Conservation (phyloP, 106 monocot species). For the Allium fistulosum region DNA sequence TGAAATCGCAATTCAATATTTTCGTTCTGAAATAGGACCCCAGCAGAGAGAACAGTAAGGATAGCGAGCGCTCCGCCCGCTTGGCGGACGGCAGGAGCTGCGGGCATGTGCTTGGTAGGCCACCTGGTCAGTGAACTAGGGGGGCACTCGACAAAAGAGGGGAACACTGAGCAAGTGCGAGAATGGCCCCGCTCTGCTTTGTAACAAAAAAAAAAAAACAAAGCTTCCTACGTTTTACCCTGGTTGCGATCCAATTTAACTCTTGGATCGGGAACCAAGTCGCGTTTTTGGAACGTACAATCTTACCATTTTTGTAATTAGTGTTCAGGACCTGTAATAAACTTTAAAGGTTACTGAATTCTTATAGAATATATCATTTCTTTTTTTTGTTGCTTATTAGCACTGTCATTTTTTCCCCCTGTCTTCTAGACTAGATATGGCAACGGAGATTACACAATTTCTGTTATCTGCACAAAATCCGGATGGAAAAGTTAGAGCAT, state of each 20-base stretch:
- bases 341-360: no score
- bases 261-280: no score
- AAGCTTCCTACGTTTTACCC: no score
- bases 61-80: background rate
- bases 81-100: constrained; percentile 1
- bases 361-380: no score
- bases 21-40: background rate
- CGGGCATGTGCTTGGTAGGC: constrained; percentile 11
- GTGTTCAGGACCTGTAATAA: no score
- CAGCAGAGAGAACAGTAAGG: constrained; percentile 1
- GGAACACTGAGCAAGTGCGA: constrained; percentile 3
- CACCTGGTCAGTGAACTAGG: background rate
- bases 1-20: no score
- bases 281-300: no score
- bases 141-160: background rate
- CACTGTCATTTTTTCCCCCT: no score
- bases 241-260: no score
- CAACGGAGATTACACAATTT: constrained; percentile 19
- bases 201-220: background rate
- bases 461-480: constrained; percentile 22
- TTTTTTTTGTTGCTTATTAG: no score
- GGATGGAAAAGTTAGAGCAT: constrained; percentile 10
- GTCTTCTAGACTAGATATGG: constrained; percentile 1
- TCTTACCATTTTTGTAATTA: no score
- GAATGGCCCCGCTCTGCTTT: constrained; percentile 3